Evolutionary conservation across 768 basidiomycete species (phyloP).

Genomic region (Lepiota brunneoincarnata): DNA sequence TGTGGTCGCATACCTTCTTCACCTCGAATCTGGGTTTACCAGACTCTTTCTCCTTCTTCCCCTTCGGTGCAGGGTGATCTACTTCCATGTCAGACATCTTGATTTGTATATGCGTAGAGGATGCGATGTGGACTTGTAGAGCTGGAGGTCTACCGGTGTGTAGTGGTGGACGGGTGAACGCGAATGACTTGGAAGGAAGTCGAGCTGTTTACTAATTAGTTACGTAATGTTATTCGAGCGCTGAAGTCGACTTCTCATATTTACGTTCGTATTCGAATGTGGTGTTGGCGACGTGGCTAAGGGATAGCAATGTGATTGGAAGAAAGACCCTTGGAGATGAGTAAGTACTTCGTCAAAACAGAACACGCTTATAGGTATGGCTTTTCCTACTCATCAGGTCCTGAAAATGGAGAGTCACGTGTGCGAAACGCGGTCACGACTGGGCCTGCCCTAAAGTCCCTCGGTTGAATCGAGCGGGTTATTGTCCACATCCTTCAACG

Average conservation of each 20-base stretch:
- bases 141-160: background rate
- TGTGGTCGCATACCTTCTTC: conserved; percentile 75
- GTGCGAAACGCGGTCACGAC: conserved; percentile 21
- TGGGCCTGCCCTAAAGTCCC: conserved; percentile 23
- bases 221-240: too few relatives aligned
- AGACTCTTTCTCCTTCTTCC: conserved; percentile 54
- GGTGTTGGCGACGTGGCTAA: too few relatives aligned
- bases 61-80: conserved; percentile 41
- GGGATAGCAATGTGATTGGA: too few relatives aligned
- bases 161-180: background rate
- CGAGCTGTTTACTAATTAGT: too few relatives aligned
- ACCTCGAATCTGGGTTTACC: conserved; percentile 92
- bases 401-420: conserved; percentile 17
- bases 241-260: too few relatives aligned
- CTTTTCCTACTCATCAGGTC: background rate
- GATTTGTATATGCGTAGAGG: background rate
- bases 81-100: conserved; percentile 53
- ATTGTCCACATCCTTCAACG: conserved; percentile 2
- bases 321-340: too few relatives aligned
- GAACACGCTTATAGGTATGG: too few relatives aligned
- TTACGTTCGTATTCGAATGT: too few relatives aligned
- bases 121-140: background rate
- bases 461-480: conserved; percentile 18
- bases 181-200: too few relatives aligned
- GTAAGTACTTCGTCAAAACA: too few relatives aligned